Conservation (phyloP, 148 eudicot genomes). For the Arctostaphylos glauca region DNA sequence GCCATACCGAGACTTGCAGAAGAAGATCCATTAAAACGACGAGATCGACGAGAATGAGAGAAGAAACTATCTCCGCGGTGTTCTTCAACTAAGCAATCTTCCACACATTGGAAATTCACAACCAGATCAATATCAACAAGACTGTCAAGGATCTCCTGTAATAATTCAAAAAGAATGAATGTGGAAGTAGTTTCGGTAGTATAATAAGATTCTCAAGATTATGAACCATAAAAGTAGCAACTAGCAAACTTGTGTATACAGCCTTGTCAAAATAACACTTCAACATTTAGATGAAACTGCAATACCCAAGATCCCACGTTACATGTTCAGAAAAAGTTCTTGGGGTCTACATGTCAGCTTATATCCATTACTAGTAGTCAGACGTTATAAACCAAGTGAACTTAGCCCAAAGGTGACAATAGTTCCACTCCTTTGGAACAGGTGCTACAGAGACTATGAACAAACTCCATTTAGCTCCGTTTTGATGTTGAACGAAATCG, state of each 20-base stretch:
- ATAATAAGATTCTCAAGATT: not conserved
- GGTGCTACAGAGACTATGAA: too few relatives aligned
- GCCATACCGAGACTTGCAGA: slow-evolving; percentile 17
- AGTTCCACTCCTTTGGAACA: not conserved
- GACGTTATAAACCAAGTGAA: not conserved
- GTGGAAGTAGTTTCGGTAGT: not conserved
- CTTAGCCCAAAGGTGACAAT: not conserved
- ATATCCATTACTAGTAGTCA: not conserved
- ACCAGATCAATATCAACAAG: slow-evolving; percentile 35
- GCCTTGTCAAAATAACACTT: not conserved
- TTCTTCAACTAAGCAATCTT: slow-evolving; percentile 18
- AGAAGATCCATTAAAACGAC: slow-evolving; percentile 8
- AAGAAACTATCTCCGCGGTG: slow-evolving; percentile 19
- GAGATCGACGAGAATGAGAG: slow-evolving; percentile 21
- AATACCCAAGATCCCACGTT: not conserved
- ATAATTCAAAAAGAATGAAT: not conserved
- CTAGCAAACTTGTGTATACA: not conserved
- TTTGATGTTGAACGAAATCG: not conserved
- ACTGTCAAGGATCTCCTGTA: slow-evolving; percentile 32
- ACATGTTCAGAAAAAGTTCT: not conserved
- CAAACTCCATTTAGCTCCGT: too few relatives aligned
- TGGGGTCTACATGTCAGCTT: not conserved
- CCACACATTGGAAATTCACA: slow-evolving; percentile 30
- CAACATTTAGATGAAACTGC: not conserved
- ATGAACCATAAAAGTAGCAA: not conserved